Base-by-base conservation (phyloP, 306 rosid genomes). In the Cucurbita maxima region DNA sequence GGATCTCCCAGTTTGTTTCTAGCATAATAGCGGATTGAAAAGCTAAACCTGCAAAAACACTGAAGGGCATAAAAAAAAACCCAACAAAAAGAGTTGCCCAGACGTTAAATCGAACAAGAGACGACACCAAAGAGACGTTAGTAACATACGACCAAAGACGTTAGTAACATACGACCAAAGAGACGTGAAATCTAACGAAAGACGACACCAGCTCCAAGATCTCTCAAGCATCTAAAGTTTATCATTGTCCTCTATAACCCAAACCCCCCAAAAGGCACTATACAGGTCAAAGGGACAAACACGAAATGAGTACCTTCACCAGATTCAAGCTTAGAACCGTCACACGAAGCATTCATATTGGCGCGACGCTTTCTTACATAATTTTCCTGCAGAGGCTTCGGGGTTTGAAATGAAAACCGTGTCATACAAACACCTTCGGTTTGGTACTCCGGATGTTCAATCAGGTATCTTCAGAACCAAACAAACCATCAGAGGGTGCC, bases 291-390 rank as follows among this genome's bases (percentile, higher is more conserved):
- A 44, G 41, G 41, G 25, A 14, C 8, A 0, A 50, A 70, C 16
- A 50, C 4, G n/a, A 61, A 70, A 15, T 58, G 0, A 66, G 72
- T 66, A 68, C 97, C 96, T 88, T 77, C 79, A 75, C 76, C 85
- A 41, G 84, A 74, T 78, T 82, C 85, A 71, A 82, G 73, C 70
- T 82, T 78, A 72, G 54, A n/a, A 66, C 67, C 83, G 55, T 83
- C 80, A 44, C 63, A 36, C 57, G 88, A 66, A 41, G 86, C 80
- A 54, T 77, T 60, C 58, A 79, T 60, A 73, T 80, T 85, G 18
- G 89, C 75, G 40, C 90, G 50, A 52, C 95, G 99, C 79, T 91
- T 94, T 83, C 90, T 86, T 81, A 91, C 99, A 77, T 94, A 94
- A 84, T 91, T 75, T 48, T 91, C 92, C 79, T 85, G 96, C 76